Percentiles rank a stretch among this genome's conserved stretches.
phyloP scores from a whole-genome alignment of 2,329 filamentous ascomycete genomes.

The Fonsecaea monophora region DNA sequence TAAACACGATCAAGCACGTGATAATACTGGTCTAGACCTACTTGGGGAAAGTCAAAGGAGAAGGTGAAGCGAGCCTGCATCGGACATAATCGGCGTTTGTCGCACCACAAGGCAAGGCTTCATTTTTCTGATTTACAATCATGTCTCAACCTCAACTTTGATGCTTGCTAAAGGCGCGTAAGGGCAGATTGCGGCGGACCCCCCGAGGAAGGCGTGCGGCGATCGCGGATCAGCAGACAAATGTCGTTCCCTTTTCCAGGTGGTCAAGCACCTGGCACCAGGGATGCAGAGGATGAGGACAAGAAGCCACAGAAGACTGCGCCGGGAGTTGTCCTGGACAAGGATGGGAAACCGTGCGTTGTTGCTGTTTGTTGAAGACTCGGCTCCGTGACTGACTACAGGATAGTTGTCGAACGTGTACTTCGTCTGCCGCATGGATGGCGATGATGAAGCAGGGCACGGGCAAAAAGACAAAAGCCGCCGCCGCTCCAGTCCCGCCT shows the following conservation, averaged over 20 bases:
- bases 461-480: conserved; percentile 37
- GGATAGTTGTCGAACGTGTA: conserved; percentile 56
- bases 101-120: neutral
- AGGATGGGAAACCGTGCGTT: conserved; percentile 59
- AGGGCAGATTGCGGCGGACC: neutral
- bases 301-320: conserved; percentile 43
- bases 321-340: conserved; percentile 58
- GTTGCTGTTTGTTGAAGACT: conserved; percentile 9
- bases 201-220: conserved; percentile 6
- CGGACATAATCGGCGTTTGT: conserved; percentile 1
- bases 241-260: conserved; percentile 32
- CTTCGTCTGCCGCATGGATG: conserved; percentile 56
- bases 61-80: conserved; percentile 1
- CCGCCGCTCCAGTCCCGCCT: conserved; percentile 34
- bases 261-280: conserved; percentile 24
- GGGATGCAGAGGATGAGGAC: conserved; percentile 24
- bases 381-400: conserved; percentile 18
- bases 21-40: neutral
- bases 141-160: neutral
- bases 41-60: neutral
- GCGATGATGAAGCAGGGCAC: conserved; percentile 50
- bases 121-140: conserved; percentile 2
- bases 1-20: conserved; percentile 12
- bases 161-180: neutral
- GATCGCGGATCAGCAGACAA: neutral